Conservation (phyloP, 2,329 filamentous ascomycete genomes). For the Lecanoromycetidae sp. region DNA sequence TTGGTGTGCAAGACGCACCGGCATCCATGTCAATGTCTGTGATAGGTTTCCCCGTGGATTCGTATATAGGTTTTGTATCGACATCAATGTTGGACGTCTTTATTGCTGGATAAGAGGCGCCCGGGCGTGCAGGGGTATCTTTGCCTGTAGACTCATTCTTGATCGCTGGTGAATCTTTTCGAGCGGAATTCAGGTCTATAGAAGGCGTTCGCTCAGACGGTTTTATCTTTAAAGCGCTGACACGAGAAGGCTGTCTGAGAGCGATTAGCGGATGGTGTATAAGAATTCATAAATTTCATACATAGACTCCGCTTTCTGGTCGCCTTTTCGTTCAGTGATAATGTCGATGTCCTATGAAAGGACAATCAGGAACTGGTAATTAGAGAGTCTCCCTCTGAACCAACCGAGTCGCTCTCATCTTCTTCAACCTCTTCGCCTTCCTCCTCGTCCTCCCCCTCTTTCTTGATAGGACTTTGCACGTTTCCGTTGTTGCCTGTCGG, state of each 20-base stretch:
- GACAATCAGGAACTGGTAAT: conserved; percentile 9
- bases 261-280: neutral
- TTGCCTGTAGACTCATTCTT: conserved; percentile 21
- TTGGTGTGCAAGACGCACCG: no score
- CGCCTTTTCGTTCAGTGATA: conserved; percentile 37
- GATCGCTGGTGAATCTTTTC: conserved; percentile 17
- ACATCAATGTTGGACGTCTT: conserved; percentile 74
- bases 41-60: conserved; percentile 63
- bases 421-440: conserved; percentile 27
- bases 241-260: conserved; percentile 10
- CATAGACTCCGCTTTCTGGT: conserved; percentile 26
- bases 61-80: conserved; percentile 68
- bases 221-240: conserved; percentile 16
- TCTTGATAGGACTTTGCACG: conserved; percentile 16
- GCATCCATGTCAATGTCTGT: conserved; percentile 39
- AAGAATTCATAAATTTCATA: neutral
- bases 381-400: conserved; percentile 18
- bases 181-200: conserved; percentile 20
- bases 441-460: conserved; percentile 26
- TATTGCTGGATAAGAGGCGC: conserved; percentile 54
- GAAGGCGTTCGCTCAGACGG: conserved; percentile 17
- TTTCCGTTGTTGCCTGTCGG: conserved; percentile 16
- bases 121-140: conserved; percentile 35
- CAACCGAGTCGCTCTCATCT: conserved; percentile 29
- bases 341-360: conserved; percentile 38